Base-by-base conservation (phyloP, 2,329 filamentous ascomycete genomes). In the Thielaviopsis musarum region DNA sequence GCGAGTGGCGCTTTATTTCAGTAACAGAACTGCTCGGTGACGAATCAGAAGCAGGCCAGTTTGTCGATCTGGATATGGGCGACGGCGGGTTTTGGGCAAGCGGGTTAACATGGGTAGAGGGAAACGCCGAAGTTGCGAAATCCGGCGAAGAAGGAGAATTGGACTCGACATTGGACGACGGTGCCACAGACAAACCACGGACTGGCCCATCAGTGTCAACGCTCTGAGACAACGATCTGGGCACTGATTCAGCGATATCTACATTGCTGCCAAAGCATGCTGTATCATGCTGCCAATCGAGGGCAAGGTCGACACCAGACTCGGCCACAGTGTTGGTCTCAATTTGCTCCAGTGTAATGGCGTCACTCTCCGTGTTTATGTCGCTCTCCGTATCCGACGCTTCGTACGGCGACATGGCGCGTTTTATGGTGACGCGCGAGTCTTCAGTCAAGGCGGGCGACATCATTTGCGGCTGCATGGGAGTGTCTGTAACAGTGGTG, bases 361-460 rank as follows among this genome's bases (percentile, higher is more conserved):
- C 34, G 49, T 52, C 49, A 10, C 7, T 49, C 38, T 34, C 30
- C 10, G 30, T 34, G 30, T 34, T 34, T 34, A 48, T 28, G 24
- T 49, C 38, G 24, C 54, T 56, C 15, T 48, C 48, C 3, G 48
- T 56, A 30, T 61, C 57, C 12, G 53, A 61, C 10, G 53, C 30
- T 22, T 59, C 53, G 21, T 52, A 38, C 9, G 60, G 57, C 26
- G 60, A 61, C 1, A 57, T 52, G 28, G 57, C 21, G 17, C 60
- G 57, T 34, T 38, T 59, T 34, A 61, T 61, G 24, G 60, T 61
- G n/a, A 57, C 53, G 38, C 54, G 53, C 2, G 60, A 59, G 34
- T 59, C 60, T 54, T 61, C 60, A 5, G 53, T 59, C 7, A 30
- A n/a, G 24, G 56, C 45, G n/a, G 57, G 53, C 22, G 57, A 61